A percentile compares a stretch with the other conserved stretches of the same genome.
These are phyloP conservation scores for Beauveria sp. DNA, from an alignment of 2,329 filamentous ascomycete genomes.

Conservation along the genomic window DNA sequence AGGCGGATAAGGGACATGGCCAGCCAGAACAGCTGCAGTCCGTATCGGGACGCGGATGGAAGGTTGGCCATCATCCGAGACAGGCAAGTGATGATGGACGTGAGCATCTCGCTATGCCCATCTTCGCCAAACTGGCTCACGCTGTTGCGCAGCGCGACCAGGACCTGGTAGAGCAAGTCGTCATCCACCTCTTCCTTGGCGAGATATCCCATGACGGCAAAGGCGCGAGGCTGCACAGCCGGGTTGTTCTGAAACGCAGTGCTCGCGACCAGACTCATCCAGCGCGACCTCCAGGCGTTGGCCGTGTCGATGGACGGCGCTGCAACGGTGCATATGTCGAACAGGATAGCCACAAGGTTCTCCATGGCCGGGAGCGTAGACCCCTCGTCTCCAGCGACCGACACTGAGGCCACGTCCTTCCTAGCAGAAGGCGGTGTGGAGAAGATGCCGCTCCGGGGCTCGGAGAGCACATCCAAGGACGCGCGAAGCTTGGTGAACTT, in stretches of 20 bases:
- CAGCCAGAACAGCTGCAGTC: constrained; percentile 63
- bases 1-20: constrained; percentile 59
- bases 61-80: constrained; percentile 67
- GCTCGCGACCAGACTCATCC: constrained; percentile 67
- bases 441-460: constrained; percentile 51
- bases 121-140: constrained; percentile 58
- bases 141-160: constrained; percentile 59
- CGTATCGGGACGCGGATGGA: constrained; percentile 58
- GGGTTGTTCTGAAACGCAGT: constrained; percentile 68
- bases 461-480: constrained; percentile 51
- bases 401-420: constrained; percentile 47
- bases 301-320: constrained; percentile 57
- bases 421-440: constrained; percentile 36
- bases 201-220: constrained; percentile 63
- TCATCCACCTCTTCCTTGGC: constrained; percentile 66
- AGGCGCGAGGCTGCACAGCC: constrained; percentile 61
- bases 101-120: constrained; percentile 58
- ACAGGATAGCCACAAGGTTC: constrained; percentile 51
- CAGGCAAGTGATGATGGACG: constrained; percentile 58
- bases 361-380: constrained; percentile 50
- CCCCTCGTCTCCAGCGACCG: constrained; percentile 45
- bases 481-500: constrained; percentile 47
- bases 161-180: constrained; percentile 62
- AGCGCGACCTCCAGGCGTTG: constrained; percentile 62
- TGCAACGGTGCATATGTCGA: constrained; percentile 56